Base-by-base conservation (phyloP, 805 yeast species). In the Kuraishia capsulata region DNA sequence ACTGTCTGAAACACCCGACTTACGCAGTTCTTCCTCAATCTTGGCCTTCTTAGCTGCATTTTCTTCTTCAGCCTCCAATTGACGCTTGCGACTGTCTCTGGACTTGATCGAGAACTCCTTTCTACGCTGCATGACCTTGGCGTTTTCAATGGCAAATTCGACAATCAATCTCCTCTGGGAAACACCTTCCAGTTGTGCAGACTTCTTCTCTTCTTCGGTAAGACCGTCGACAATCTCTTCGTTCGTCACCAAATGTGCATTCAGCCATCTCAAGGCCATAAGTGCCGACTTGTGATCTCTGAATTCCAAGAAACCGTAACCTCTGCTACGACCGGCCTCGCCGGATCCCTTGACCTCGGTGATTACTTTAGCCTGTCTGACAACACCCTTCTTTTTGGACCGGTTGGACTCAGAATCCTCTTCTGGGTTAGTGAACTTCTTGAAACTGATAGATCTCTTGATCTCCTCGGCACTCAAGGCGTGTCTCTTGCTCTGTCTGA, bases 261-360 rank as follows among this genome's bases (percentile, higher is more conserved):
- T 92, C 57, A 92, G 70, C 96, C 96, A 92, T 67, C 98, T 78
- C 40, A 92, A 73, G 2, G 95, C 97, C 97, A 88, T 89, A 47
- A 92, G 70, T 1, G 98, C 97, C 45, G 81, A 58, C 59, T 82
- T 83, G 59, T 92, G 98, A 59, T 89, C 95, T 61, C 88, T 78
- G 59, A 71, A 88, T 62, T 92, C 97, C 33, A 92, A 61, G 69
- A 92, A 90, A 45, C 98, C 98, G 53, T 90, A 92, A 43, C 98
- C 98, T 67, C 97, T 81, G 53, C 92, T 80, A 60, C 98, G 74
- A 40, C 98, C 98, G 21, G 70, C 61, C 20, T 81, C 81, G 17
- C 95, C 94, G 6, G 90, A 68, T 5, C 88, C 95, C 57, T 89
- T 90, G 33, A 86, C 84, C 62, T 92, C 98, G 70, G 76, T 83